phyloP scores from a whole-genome alignment of 805 yeast species.

The Wickerhamiella siamensis region DNA sequence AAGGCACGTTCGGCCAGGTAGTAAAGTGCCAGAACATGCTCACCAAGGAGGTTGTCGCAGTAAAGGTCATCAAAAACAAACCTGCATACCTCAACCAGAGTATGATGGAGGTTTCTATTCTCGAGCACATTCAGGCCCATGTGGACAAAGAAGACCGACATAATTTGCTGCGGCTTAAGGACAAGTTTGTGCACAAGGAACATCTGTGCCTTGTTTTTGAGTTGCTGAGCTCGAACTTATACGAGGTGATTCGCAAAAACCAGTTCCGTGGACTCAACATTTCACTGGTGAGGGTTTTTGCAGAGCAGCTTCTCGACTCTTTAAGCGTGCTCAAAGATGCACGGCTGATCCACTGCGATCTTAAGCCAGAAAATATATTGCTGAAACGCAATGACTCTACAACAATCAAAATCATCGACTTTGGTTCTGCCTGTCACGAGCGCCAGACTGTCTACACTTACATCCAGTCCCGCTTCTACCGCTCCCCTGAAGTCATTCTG shows the following conservation, averaged over 20 bases:
- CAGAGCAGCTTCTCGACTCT: constrained; percentile 71
- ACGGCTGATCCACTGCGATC: constrained; percentile 85
- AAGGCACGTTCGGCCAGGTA: constrained; percentile 97
- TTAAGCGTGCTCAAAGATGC: constrained; percentile 66
- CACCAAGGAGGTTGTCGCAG: constrained; percentile 82
- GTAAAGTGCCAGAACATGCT: constrained; percentile 75
- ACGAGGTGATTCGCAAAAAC: constrained; percentile 83
- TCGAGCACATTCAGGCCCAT: constrained; percentile 65
- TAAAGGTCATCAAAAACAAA: constrained; percentile 83
- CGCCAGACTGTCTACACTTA: constrained; percentile 79
- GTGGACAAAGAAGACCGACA: constrained; percentile 58
- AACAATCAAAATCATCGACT: constrained; percentile 83
- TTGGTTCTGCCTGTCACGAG: constrained; percentile 91
- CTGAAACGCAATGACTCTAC: constrained; percentile 69
- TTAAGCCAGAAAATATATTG: constrained; percentile 90
- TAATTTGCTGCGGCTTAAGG: constrained; percentile 64
- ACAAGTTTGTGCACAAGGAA: constrained; percentile 80
- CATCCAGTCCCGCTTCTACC: constrained; percentile 81
- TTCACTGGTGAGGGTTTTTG: constrained; percentile 59
- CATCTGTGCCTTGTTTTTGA: constrained; percentile 92
- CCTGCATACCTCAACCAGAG: constrained; percentile 87
- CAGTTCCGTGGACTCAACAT: constrained; percentile 83
- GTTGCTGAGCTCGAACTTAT: constrained; percentile 69
- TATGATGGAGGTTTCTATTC: constrained; percentile 71
- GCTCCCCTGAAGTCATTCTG: constrained; percentile 87